These are phyloP conservation scores for Cytospora piceicola DNA, from an alignment of 2,329 filamentous ascomycete species.

Conservation along the genomic window DNA sequence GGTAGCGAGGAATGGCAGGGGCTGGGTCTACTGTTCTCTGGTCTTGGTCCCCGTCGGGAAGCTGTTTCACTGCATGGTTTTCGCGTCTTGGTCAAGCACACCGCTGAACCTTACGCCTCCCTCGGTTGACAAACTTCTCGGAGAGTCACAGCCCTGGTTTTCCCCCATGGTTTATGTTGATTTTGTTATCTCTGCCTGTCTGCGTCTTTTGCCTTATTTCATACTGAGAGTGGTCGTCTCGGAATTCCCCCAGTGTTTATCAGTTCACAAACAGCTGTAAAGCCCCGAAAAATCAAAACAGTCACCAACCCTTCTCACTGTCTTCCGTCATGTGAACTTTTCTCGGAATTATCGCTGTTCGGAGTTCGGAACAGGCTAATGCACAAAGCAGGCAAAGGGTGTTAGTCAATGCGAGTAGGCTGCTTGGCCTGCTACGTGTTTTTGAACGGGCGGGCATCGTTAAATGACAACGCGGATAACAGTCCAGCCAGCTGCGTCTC, in stretches of 20 bases:
- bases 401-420: no score
- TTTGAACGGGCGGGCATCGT: not conserved
- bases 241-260: constrained; percentile 32
- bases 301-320: constrained; percentile 26
- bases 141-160: constrained; percentile 28
- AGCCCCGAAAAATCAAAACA: constrained; percentile 32
- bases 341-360: not conserved
- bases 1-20: constrained; percentile 45
- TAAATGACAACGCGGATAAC: not conserved
- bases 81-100: constrained; percentile 24
- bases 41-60: constrained; percentile 37
- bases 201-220: constrained; percentile 31
- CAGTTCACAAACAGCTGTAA: constrained; percentile 31
- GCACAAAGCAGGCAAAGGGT: no score
- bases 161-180: constrained; percentile 31
- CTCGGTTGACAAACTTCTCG: constrained; percentile 17
- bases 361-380: not conserved
- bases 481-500: not conserved
- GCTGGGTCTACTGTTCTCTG: constrained; percentile 41
- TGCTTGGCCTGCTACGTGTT: no score
- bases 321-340: not conserved
- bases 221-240: constrained; percentile 30
- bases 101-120: constrained; percentile 20
- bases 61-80: constrained; percentile 14
- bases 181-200: constrained; percentile 32